A percentile compares a stretch with the other conserved stretches of the same genome.
These are phyloP conservation scores for Globisporangium iwayamae DNA, from an alignment of 352 stramenopile species.

Conservation along the genomic window DNA sequence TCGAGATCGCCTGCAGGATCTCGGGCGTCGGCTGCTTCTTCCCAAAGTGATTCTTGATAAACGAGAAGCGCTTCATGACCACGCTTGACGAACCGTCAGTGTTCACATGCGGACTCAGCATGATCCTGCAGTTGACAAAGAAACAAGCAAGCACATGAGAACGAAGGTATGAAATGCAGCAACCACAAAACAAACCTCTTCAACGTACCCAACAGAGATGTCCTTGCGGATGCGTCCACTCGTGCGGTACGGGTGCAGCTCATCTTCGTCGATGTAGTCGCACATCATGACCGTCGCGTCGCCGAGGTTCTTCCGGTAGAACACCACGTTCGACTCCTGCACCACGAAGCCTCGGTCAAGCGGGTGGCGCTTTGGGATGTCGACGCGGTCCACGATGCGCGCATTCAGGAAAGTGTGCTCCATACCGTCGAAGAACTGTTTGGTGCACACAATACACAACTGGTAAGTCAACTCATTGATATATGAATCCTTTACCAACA, in stretches of 20 bases:
- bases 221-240: slow-evolving; percentile 51
- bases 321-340: slow-evolving; percentile 62
- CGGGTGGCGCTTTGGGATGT: slow-evolving; percentile 31
- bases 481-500: neutral
- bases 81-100: slow-evolving; percentile 32
- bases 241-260: slow-evolving; percentile 49
- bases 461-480: neutral
- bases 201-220: slow-evolving; percentile 43
- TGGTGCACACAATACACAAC: neutral
- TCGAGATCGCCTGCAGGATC: slow-evolving; percentile 60
- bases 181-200: neutral
- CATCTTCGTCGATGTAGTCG: slow-evolving; percentile 60
- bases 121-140: slow-evolving; percentile 21
- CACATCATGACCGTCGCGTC: slow-evolving; percentile 42
- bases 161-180: neutral
- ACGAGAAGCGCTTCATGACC: slow-evolving; percentile 67
- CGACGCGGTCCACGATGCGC: slow-evolving; percentile 59
- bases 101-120: slow-evolving; percentile 37
- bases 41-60: slow-evolving; percentile 61
- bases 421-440: slow-evolving; percentile 54
- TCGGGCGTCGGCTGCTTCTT: slow-evolving; percentile 34
- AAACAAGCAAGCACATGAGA: neutral
- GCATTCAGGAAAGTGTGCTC: slow-evolving; percentile 50
- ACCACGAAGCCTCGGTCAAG: slow-evolving; percentile 45
- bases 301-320: slow-evolving; percentile 43